Conservation (phyloP, 139 green algal genomes). For the Picochlorum sp. region DNA sequence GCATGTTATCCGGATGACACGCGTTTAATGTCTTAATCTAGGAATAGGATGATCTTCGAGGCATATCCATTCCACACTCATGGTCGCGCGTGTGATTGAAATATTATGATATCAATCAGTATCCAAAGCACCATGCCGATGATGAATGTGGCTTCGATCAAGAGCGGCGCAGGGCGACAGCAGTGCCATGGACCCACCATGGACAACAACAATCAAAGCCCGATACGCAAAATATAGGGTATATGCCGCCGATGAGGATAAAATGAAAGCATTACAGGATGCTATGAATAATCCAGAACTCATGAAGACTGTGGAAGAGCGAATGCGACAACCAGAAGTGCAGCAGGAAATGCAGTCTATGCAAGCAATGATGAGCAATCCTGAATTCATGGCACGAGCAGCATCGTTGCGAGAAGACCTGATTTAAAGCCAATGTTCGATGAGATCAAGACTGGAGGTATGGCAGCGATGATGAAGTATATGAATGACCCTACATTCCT, state of each 20-base stretch:
- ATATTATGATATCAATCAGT: too few species aligned
- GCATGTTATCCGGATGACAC: too few species aligned
- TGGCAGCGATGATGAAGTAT: conserved; percentile 60
- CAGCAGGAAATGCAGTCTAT: conserved; percentile 23
- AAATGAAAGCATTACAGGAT: conserved; percentile 16
- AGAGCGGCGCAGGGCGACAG: too few species aligned
- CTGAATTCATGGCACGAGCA: conserved; percentile 17
- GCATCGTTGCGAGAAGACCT: conserved; percentile 42
- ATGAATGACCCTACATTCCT: conserved; percentile 58
- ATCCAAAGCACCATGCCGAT: not conserved
- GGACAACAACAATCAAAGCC: not conserved
- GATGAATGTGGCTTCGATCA: not conserved
- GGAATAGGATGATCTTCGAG: too few species aligned
- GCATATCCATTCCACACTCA: too few species aligned
- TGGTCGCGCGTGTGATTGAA: too few species aligned
- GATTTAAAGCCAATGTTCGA: conserved; percentile 66
- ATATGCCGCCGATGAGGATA: not conserved
- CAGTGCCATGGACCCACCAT: too few species aligned
- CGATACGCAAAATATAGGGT: not conserved
- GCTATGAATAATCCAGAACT: conserved; percentile 26
- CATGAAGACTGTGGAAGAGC: conserved; percentile 58
- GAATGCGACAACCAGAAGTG: conserved; percentile 23
- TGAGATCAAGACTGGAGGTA: conserved; percentile 61
- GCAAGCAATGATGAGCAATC: conserved; percentile 16
- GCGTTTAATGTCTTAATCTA: too few species aligned